A percentile compares a stretch with the other conserved stretches of the same genome.
Evolutionary conservation across 257 asterid species (phyloP).

Genomic region (Pogostemon cablin): DNA sequence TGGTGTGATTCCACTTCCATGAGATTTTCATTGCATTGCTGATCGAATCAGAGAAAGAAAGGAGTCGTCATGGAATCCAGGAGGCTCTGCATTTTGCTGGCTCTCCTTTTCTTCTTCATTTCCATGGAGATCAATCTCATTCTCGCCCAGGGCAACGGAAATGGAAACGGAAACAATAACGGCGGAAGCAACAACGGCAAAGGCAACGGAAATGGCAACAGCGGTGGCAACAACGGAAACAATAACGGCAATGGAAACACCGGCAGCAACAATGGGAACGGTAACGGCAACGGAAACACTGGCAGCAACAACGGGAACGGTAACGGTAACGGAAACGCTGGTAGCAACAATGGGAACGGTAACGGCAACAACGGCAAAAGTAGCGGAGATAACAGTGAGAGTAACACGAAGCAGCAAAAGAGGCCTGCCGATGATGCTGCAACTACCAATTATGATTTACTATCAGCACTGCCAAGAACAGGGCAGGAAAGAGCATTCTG

Average conservation of each 20-base stretch:
- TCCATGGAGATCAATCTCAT: conserved; percentile 45
- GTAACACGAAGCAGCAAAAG: conserved; percentile 12
- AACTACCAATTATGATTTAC: conserved; percentile 40
- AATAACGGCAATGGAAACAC: conserved; percentile 4
- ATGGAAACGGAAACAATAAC: conserved; percentile 21
- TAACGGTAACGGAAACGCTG: conserved; percentile 8
- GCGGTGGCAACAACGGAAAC: conserved; percentile 13
- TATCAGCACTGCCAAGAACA: conserved; percentile 42
- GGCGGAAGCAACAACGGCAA: background rate
- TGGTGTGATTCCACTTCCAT: no score
- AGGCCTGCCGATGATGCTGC: conserved; percentile 41
- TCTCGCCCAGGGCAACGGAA: conserved; percentile 44
- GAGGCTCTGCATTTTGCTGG: conserved; percentile 37
- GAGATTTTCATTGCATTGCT: no score
- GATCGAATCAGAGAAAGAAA: no score
- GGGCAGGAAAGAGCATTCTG: conserved; percentile 57
- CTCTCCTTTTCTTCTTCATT: conserved; percentile 44
- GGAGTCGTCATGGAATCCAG: conserved; percentile 42
- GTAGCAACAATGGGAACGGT: conserved; percentile 12
- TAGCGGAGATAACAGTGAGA: conserved; percentile 13
- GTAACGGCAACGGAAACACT: conserved; percentile 6
- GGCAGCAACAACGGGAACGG: conserved; percentile 22
- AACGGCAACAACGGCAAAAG: conserved; percentile 15
- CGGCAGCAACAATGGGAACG: conserved; percentile 21
- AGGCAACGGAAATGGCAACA: conserved; percentile 32